phyloP scores from a whole-genome alignment of 768 basidiomycete genomes.

The Pulveroboletus sp. region DNA sequence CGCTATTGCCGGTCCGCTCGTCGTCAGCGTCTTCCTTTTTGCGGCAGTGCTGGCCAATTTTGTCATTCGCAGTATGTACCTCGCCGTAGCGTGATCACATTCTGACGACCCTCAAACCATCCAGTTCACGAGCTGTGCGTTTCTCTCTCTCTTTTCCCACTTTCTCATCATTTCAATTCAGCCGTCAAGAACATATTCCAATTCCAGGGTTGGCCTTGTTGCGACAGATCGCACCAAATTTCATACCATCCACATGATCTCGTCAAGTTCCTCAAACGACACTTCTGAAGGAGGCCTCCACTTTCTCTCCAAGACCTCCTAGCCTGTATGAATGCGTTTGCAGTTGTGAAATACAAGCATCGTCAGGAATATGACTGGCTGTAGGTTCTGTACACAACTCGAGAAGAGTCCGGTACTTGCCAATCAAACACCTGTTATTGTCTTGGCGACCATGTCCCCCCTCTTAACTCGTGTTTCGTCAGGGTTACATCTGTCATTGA shows the following conservation, averaged over 20 bases:
- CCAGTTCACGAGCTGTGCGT: slow-evolving; percentile 60
- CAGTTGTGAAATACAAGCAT: background rate
- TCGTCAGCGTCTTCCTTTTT: slow-evolving; percentile 82
- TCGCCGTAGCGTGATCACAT: background rate
- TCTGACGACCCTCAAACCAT: slow-evolving; percentile 3
- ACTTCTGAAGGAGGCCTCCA: background rate
- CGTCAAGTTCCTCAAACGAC: background rate
- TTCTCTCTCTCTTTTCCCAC: background rate
- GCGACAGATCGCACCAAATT: slow-evolving; percentile 18
- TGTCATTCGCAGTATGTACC: slow-evolving; percentile 66
- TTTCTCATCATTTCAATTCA: slow-evolving; percentile 1
- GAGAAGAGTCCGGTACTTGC: background rate
- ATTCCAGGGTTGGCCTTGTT: slow-evolving; percentile 28
- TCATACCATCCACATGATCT: slow-evolving; percentile 13
- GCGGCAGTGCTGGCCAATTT: slow-evolving; percentile 87
- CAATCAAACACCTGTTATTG: background rate
- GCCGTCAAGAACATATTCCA: slow-evolving; percentile 25
- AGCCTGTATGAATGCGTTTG: background rate
- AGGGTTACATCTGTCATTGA: background rate
- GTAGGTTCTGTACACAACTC: background rate
- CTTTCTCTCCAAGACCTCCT: background rate
- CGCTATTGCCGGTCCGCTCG: slow-evolving; percentile 72
- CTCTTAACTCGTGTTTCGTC: background rate
- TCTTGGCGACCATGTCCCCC: background rate
- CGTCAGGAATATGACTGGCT: background rate